Evolutionary conservation across 257 asterid genomes (phyloP).

Genomic region (Rauvolfia tetraphylla): DNA sequence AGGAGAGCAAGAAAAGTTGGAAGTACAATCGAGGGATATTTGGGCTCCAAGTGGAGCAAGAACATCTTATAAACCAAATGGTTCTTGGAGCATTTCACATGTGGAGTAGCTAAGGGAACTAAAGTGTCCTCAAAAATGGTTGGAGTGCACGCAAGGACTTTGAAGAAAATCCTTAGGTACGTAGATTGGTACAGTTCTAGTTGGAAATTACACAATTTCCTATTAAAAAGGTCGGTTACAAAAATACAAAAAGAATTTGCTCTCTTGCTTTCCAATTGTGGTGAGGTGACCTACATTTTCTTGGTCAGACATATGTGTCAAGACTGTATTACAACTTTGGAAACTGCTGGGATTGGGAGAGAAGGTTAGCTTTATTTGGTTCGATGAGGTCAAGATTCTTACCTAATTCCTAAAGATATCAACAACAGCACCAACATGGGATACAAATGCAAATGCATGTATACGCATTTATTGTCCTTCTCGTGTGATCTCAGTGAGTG

Average conservation of each 20-base stretch:
- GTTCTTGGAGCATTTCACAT: neutral
- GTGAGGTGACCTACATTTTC: conserved; percentile 23
- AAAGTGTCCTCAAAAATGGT: neutral
- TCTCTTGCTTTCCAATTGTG: neutral
- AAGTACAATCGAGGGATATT: neutral
- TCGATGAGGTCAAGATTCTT: conserved; percentile 2
- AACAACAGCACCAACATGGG: neutral
- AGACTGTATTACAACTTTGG: neutral
- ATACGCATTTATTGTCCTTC: neutral
- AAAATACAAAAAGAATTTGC: neutral
- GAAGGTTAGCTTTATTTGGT: conserved; percentile 25
- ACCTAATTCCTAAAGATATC: conserved; percentile 15
- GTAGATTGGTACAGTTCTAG: conserved; percentile 10
- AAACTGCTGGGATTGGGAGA: conserved; percentile 11
- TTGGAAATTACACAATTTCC: neutral
- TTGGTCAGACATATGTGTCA: conserved; percentile 6
- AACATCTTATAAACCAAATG: neutral
- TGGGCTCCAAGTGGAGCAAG: neutral
- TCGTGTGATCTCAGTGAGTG: neutral
- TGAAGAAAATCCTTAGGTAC: neutral
- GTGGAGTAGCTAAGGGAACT: neutral
- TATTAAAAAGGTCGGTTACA: neutral
- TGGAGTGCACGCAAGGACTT: conserved; percentile 26
- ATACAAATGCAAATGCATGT: too few relatives aligned
- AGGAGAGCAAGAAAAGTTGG: neutral